Evolutionary conservation across 352 stramenopile species (phyloP).

Genomic region (Plasmopara muralis): DNA sequence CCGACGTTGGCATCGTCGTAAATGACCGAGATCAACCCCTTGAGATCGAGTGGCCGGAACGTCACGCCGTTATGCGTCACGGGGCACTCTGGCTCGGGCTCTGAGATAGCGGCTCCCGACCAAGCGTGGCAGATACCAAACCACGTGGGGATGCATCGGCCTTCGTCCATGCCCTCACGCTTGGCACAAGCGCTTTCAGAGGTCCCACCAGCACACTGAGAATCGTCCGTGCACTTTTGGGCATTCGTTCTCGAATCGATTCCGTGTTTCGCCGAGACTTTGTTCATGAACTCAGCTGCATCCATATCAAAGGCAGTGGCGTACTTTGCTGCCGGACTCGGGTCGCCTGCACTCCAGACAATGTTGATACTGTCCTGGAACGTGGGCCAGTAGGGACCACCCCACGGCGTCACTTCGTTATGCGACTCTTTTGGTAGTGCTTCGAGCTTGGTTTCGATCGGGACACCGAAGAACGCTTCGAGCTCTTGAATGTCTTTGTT

Average conservation of each 20-base stretch:
- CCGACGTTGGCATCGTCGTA: constrained; percentile 24
- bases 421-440: constrained; percentile 18
- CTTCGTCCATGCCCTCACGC: constrained; percentile 16
- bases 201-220: not conserved
- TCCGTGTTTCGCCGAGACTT: not conserved
- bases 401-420: constrained; percentile 25
- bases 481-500: constrained; percentile 26
- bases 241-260: not conserved
- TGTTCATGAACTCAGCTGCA: constrained; percentile 30
- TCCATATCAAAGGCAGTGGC: constrained; percentile 36
- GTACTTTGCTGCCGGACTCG: constrained; percentile 41
- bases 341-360: constrained; percentile 9
- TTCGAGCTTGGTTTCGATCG: constrained; percentile 22
- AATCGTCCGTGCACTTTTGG: not conserved
- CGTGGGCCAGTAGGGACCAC: constrained; percentile 51
- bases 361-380: constrained; percentile 67
- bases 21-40: constrained; percentile 30
- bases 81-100: constrained; percentile 32
- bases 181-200: constrained; percentile 11
- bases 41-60: constrained; percentile 38
- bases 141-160: constrained; percentile 40
- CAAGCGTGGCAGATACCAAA: constrained; percentile 44
- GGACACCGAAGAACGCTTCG: constrained; percentile 19
- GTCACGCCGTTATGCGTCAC: constrained; percentile 34
- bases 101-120: constrained; percentile 29